Evolutionary conservation across 768 basidiomycete species (phyloP).

Genomic region (Agaricus blazei): DNA sequence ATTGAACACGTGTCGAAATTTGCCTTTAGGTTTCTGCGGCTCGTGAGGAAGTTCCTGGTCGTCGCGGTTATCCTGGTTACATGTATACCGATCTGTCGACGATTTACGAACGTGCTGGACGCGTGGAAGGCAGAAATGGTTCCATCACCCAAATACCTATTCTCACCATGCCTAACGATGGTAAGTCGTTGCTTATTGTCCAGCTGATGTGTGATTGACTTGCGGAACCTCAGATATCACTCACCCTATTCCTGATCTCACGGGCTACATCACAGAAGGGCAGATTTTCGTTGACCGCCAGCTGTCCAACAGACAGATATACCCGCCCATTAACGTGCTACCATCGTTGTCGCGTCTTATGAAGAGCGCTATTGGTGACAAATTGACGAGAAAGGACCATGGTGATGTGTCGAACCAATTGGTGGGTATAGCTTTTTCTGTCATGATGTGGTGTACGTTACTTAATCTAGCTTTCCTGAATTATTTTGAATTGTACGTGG

Average conservation of each 20-base stretch:
- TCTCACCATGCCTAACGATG: conserved; percentile 99
- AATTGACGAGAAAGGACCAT: conserved; percentile 96
- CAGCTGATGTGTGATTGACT: conserved; percentile 15
- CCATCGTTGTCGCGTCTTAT: conserved; percentile 98
- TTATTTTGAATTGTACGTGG: conserved; percentile 11
- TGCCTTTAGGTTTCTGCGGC: conserved; percentile 84
- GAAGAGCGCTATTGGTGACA: conserved; percentile 99
- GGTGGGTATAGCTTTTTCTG: conserved; percentile 40
- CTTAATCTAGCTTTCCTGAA: background rate
- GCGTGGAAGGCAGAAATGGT: conserved; percentile 95
- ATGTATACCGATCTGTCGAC: conserved; percentile 99
- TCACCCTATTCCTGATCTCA: conserved; percentile 99
- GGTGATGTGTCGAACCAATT: conserved; percentile 99
- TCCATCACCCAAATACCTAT: conserved; percentile 99
- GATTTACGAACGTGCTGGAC: conserved; percentile 98
- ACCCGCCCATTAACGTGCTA: conserved; percentile 98
- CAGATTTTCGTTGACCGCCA: conserved; percentile 99
- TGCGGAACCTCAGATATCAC: conserved; percentile 75
- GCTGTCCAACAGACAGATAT: conserved; percentile 94
- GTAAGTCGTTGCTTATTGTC: conserved; percentile 37
- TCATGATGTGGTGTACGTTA: conserved; percentile 1
- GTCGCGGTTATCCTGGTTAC: conserved; percentile 97
- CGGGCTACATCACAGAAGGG: conserved; percentile 98
- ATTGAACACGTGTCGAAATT: conserved; percentile 16
- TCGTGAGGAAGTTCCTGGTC: conserved; percentile 98